A percentile compares a stretch with the other conserved stretches of the same genome.
Evolutionary conservation across 116 monocot genomes (phyloP).

Genomic region (Iris pallida): DNA sequence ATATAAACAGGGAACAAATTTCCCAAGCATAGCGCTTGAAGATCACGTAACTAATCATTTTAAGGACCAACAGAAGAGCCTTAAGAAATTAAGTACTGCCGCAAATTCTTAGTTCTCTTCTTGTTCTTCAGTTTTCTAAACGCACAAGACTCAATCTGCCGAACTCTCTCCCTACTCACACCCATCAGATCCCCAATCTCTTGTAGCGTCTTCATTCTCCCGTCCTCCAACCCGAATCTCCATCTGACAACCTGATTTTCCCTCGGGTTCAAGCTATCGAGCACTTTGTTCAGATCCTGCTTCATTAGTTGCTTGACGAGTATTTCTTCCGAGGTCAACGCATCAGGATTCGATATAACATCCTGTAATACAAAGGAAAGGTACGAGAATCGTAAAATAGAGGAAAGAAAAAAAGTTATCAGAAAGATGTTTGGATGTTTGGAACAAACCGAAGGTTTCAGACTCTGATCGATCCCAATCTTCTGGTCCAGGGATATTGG

Average conservation of each 20-base stretch:
- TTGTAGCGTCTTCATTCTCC: constrained; percentile 75
- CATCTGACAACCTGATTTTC: constrained; percentile 69
- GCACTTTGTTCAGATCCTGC: constrained; percentile 64
- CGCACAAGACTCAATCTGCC: constrained; percentile 77
- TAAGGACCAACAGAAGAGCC: neutral
- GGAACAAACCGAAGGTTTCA: constrained; percentile 67
- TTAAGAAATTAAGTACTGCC: constrained; percentile 42
- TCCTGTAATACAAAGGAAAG: constrained; percentile 33
- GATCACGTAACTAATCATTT: constrained; percentile 7
- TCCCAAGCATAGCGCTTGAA: neutral
- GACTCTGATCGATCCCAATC: constrained; percentile 57
- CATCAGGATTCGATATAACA: constrained; percentile 64
- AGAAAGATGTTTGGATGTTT: neutral
- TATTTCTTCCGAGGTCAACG: constrained; percentile 55
- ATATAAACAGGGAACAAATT: neutral
- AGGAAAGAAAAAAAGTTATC: too few species aligned
- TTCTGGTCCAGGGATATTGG: constrained; percentile 76
- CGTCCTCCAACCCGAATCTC: constrained; percentile 82
- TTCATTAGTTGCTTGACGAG: constrained; percentile 69
- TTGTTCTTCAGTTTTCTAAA: constrained; percentile 75
- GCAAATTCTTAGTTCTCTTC: constrained; percentile 56
- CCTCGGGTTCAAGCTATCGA: constrained; percentile 63
- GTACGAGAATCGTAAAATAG: too few species aligned
- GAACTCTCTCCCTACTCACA: constrained; percentile 71
- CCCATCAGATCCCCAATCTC: constrained; percentile 86